phyloP scores from a whole-genome alignment of 2,329 filamentous ascomycete species.

The Coniochaeta prunicola region DNA sequence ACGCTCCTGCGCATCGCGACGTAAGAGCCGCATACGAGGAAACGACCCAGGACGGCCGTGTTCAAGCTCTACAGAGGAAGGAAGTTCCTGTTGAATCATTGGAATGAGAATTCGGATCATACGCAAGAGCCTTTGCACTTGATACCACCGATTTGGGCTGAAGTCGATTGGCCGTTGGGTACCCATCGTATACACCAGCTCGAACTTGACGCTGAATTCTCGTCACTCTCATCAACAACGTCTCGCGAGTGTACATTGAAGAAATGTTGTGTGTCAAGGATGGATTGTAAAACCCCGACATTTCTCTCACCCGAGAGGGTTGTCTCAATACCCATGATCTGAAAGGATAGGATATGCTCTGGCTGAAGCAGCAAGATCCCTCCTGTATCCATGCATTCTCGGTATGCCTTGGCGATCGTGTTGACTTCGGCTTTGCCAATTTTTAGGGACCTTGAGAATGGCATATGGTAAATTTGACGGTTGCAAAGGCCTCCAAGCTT shows the following conservation, averaged over 20 bases:
- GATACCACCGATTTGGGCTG: slow-evolving; percentile 46
- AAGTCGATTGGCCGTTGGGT: slow-evolving; percentile 40
- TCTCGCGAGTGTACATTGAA: slow-evolving; percentile 40
- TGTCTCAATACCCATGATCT: slow-evolving; percentile 52
- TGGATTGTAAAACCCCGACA: slow-evolving; percentile 17
- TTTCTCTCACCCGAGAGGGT: slow-evolving; percentile 21
- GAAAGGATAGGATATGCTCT: slow-evolving; percentile 56
- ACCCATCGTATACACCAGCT: slow-evolving; percentile 58
- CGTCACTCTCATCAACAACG: slow-evolving; percentile 59
- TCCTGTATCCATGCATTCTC: slow-evolving; percentile 38
- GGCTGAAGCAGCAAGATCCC: slow-evolving; percentile 56
- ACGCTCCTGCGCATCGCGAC: neutral
- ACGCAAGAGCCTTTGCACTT: slow-evolving; percentile 45
- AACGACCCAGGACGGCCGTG: slow-evolving; percentile 10
- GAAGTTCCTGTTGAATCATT: slow-evolving; percentile 20
- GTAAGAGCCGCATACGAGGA: slow-evolving; percentile 14
- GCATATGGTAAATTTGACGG: slow-evolving; percentile 47
- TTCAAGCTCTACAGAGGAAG: slow-evolving; percentile 34
- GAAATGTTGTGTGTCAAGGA: slow-evolving; percentile 35
- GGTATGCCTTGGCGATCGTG: slow-evolving; percentile 28
- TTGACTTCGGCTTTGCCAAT: slow-evolving; percentile 22
- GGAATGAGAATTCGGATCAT: slow-evolving; percentile 27
- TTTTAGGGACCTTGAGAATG: slow-evolving; percentile 45
- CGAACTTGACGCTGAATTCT: slow-evolving; percentile 55
- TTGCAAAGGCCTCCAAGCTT: slow-evolving; percentile 50